Percentiles rank a stretch among this genome's conserved stretches.
phyloP scores from a whole-genome alignment of 2,329 filamentous ascomycete species.

The Didymella sp. region DNA sequence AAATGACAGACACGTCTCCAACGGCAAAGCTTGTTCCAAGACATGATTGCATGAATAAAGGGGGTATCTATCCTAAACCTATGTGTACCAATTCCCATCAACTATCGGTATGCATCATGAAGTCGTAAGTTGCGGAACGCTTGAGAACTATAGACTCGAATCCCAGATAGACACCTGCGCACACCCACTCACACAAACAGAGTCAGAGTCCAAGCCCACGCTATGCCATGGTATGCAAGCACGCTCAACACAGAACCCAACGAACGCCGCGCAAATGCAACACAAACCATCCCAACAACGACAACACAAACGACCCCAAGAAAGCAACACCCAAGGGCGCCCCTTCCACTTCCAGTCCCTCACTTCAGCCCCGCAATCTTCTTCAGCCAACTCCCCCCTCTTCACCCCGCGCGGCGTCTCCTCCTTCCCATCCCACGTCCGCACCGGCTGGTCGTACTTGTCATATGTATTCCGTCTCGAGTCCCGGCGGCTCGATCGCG shows the following conservation, averaged over 20 bases:
- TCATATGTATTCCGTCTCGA: conserved; percentile 38
- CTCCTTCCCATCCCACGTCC: conserved; percentile 51
- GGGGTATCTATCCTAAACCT: neutral
- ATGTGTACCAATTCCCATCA: neutral
- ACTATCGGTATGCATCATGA: neutral
- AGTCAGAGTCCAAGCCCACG: neutral
- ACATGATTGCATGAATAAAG: neutral
- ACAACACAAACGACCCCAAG: neutral
- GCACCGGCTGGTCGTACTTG: conserved; percentile 41
- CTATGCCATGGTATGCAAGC: neutral
- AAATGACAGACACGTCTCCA: neutral
- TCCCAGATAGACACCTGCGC: no score
- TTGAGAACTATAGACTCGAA: neutral
- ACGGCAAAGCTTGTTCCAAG: neutral
- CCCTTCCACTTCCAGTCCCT: neutral
- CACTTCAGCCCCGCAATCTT: conserved; percentile 48
- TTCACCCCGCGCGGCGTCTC: conserved; percentile 41
- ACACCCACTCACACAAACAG: neutral
- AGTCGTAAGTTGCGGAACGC: neutral
- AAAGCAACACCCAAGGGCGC: no score
- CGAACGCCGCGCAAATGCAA: neutral
- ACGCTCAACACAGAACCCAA: no score
- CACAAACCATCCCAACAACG: no score
- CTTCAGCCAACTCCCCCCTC: conserved; percentile 57
- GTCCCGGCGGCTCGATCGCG: conserved; percentile 27